phyloP scores from a whole-genome alignment of 139 green algal genomes.

The Chlorella sp. region DNA sequence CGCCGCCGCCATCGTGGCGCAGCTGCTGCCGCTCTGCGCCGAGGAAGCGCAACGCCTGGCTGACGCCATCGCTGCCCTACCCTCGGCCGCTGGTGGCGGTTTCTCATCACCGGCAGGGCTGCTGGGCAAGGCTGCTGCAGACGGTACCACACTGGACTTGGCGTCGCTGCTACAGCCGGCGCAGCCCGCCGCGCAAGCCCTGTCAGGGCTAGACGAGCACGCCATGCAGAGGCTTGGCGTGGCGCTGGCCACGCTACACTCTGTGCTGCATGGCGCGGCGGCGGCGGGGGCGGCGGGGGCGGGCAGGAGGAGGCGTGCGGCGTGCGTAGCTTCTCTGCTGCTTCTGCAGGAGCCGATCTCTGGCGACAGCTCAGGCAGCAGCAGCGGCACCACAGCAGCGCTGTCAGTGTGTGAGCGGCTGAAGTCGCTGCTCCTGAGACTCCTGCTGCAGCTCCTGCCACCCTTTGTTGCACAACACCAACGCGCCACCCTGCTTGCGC shows the following conservation, averaged over 20 bases:
- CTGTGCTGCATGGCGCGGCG: too few relatives aligned
- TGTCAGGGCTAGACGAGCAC: background rate
- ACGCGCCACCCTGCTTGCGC: background rate
- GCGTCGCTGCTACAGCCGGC: too few relatives aligned
- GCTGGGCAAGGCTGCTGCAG: too few relatives aligned
- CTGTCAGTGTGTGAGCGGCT: background rate
- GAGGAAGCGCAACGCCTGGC: background rate
- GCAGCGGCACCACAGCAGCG: background rate
- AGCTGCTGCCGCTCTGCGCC: background rate
- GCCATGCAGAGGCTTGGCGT: too few relatives aligned
- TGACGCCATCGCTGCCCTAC: background rate
- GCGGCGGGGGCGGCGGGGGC: too few relatives aligned
- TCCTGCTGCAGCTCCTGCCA: background rate
- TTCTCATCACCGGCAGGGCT: background rate
- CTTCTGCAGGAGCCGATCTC: background rate
- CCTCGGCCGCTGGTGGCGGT: background rate
- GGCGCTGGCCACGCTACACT: too few relatives aligned
- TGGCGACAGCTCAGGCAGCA: background rate
- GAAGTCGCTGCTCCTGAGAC: background rate
- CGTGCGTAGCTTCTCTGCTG: background rate
- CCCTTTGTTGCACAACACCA: background rate
- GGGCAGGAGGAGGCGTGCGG: too few relatives aligned
- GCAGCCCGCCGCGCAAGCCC: background rate
- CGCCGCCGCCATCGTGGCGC: background rate
- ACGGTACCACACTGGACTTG: too few relatives aligned